phyloP scores from a whole-genome alignment of 1,284 basidiomycete species.

The Trametes versicolor region DNA sequence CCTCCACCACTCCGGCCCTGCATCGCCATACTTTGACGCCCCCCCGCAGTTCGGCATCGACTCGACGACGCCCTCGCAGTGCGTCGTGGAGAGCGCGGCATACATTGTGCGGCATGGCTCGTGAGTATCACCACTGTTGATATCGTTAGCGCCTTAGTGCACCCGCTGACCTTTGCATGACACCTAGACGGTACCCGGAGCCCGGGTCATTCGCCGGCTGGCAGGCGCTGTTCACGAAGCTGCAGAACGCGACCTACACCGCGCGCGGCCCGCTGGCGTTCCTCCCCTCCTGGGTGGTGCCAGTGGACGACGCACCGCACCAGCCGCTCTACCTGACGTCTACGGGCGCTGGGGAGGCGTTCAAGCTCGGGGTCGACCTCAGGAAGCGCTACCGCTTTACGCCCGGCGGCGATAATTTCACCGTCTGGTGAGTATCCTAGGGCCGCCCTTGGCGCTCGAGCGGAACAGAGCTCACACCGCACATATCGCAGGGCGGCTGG shows the following conservation, averaged over 20 bases:
- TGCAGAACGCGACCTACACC: slow-evolving; percentile 52
- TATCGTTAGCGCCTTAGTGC: neutral
- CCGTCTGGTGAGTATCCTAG: slow-evolving; percentile 47
- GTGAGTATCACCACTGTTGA: slow-evolving; percentile 37
- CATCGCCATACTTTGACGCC: slow-evolving; percentile 55
- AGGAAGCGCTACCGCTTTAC: slow-evolving; percentile 53
- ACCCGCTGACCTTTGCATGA: neutral
- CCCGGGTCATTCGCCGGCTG: slow-evolving; percentile 52
- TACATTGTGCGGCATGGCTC: slow-evolving; percentile 55
- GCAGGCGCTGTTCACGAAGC: slow-evolving; percentile 49
- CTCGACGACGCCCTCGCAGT: slow-evolving; percentile 46
- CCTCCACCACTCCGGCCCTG: slow-evolving; percentile 52
- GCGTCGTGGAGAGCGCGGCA: slow-evolving; percentile 54
- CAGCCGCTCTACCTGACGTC: slow-evolving; percentile 51
- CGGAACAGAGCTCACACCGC: neutral
- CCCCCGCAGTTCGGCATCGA: slow-evolving; percentile 49
- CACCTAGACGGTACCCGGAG: slow-evolving; percentile 51
- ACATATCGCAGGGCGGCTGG: slow-evolving; percentile 47
- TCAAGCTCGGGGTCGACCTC: slow-evolving; percentile 50
- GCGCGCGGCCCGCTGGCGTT: slow-evolving; percentile 52
- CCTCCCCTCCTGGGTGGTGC: slow-evolving; percentile 51
- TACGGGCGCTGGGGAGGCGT: slow-evolving; percentile 52
- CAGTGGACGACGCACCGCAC: slow-evolving; percentile 51
- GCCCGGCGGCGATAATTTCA: slow-evolving; percentile 51
- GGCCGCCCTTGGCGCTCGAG: neutral